Conservation (phyloP, 352 stramenopile species). For the Phytophthora uliginosa region DNA sequence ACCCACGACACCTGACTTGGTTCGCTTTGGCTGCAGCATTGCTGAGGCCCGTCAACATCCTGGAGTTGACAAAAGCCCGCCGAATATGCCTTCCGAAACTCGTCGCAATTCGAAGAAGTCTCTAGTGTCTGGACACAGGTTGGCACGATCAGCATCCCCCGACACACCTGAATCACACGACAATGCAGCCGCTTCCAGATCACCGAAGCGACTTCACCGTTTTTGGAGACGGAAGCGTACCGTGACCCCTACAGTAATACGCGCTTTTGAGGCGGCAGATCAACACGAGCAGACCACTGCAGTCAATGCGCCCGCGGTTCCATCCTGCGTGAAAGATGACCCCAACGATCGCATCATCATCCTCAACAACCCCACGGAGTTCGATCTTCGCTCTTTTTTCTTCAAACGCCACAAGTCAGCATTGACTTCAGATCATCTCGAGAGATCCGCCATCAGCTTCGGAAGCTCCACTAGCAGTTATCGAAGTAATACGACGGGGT, state of each 20-base stretch:
- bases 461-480: conserved; percentile 23
- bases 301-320: neutral
- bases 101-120: conserved; percentile 10
- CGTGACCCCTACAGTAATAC: conserved; percentile 23
- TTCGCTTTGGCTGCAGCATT: neutral
- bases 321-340: conserved; percentile 6
- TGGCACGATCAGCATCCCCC: conserved; percentile 9
- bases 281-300: conserved; percentile 4
- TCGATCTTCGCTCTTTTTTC: conserved; percentile 33
- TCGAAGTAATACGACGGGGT: conserved; percentile 9
- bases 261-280: conserved; percentile 9
- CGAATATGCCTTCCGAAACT: conserved; percentile 22
- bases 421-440: conserved; percentile 11
- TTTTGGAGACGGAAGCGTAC: conserved; percentile 30
- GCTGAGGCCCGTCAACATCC: neutral
- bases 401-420: conserved; percentile 22
- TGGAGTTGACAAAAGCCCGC: neutral
- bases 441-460: conserved; percentile 30
- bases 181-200: neutral
- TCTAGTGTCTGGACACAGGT: neutral
- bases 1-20: neutral
- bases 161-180: conserved; percentile 6
- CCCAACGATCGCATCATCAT: conserved; percentile 34
- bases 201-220: conserved; percentile 8
- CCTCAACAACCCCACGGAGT: conserved; percentile 38